These are phyloP conservation scores for Sideroxylon spinosum DNA, from an alignment of 179 eudicot genomes.

Conservation along the genomic window DNA sequence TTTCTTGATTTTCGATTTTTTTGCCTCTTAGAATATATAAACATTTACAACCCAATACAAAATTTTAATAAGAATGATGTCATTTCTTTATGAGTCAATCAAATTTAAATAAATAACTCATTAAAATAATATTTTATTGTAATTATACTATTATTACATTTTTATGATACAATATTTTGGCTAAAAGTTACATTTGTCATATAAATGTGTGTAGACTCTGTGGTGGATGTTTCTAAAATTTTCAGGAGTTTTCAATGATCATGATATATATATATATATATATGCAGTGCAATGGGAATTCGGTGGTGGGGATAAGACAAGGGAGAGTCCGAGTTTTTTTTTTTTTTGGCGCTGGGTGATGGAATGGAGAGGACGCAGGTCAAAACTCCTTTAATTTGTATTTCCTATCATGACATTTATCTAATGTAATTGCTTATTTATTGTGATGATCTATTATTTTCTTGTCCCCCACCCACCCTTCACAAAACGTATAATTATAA, in stretches of 20 bases:
- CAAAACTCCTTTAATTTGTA: constrained; percentile 25
- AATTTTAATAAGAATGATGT: no score
- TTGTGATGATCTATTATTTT: constrained; percentile 15
- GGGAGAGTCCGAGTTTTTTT: constrained; percentile 17
- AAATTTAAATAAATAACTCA: no score
- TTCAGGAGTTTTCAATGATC: constrained; percentile 14
- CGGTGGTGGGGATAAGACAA: constrained; percentile 28
- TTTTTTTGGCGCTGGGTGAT: constrained; percentile 8
- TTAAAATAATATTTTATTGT: no score
- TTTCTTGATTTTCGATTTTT: not conserved
- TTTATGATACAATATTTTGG: no score
- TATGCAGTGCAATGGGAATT: constrained; percentile 5
- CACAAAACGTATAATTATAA: not conserved
- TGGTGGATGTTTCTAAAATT: constrained; percentile 14
- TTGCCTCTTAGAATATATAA: no score
- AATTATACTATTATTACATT: no score
- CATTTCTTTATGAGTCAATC: no score
- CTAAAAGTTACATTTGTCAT: no score
- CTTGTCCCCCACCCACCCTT: constrained; percentile 20
- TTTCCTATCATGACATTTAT: not conserved
- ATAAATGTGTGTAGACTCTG: not conserved
- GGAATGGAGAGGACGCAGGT: constrained; percentile 33
- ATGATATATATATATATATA: not conserved
- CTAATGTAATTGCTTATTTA: not conserved
- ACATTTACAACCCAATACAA: no score